These are phyloP conservation scores for Candida sanyaensis DNA, from an alignment of 1,139 yeast species.

Conservation along the genomic window DNA sequence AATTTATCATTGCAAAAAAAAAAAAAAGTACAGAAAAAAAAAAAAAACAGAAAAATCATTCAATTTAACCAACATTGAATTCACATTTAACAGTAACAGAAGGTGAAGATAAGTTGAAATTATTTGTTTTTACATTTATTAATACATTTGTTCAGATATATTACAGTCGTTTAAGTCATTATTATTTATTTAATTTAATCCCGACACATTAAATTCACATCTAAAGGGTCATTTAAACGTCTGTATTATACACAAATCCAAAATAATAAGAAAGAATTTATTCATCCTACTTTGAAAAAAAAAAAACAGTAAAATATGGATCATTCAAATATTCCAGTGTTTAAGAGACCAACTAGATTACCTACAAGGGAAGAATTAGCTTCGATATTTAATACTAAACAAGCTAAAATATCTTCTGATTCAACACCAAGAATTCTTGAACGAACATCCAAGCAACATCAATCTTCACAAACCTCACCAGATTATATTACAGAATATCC, in stretches of 20 bases:
- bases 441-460: constrained; percentile 3
- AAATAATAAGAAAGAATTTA: no score
- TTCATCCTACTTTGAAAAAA: background rate
- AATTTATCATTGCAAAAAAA: constrained; percentile 5
- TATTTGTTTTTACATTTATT: no score
- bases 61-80: background rate
- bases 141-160: no score
- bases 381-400: constrained; percentile 13
- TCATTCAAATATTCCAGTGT: constrained; percentile 12
- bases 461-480: constrained; percentile 13
- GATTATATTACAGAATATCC: constrained; percentile 1
- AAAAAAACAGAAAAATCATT: no score
- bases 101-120: no score
- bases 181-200: no score
- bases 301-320: constrained; percentile 10
- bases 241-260: background rate
- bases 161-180: no score
- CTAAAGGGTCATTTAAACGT: background rate
- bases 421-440: constrained; percentile 12
- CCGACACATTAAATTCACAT: no score
- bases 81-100: background rate
- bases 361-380: constrained; percentile 17
- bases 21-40: background rate
- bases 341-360: constrained; percentile 13
- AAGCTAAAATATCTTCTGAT: constrained; percentile 11